A percentile compares a stretch with the other conserved stretches of the same genome.
Conservation (phyloP, 164 flowering plant genomes). For the Liquidambar formosana region DNA sequence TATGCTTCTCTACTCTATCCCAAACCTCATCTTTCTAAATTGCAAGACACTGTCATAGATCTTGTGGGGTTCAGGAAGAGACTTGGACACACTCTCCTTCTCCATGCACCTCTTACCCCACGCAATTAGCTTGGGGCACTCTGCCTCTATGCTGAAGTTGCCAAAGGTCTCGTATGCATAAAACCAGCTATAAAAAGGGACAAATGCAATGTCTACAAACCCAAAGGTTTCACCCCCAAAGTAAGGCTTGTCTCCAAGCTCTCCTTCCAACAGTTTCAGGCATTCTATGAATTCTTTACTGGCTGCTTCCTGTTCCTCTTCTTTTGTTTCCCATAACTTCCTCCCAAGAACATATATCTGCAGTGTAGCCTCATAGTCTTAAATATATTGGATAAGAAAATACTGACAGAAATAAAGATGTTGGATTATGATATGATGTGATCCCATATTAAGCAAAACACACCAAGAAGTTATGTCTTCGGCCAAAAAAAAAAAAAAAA, state of each 20-base stretch:
- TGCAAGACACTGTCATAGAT: neutral
- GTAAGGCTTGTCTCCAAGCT: too few relatives aligned
- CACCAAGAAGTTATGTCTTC: too few relatives aligned
- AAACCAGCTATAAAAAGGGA: conserved; percentile 17
- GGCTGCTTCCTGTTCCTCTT: conserved; percentile 22
- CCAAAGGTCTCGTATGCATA: conserved; percentile 10
- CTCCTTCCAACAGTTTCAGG: too few relatives aligned
- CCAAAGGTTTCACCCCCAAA: too few relatives aligned
- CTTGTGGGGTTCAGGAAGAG: too few relatives aligned
- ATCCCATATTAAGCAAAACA: too few relatives aligned
- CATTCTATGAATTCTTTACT: too few relatives aligned
- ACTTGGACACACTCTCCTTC: conserved; percentile 12
- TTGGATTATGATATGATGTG: too few relatives aligned
- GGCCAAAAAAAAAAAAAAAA: too few relatives aligned
- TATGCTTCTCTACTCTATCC: neutral
- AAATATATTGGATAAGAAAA: too few relatives aligned
- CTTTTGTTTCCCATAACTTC: conserved; percentile 16
- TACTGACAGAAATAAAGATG: too few relatives aligned
- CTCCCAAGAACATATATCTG: conserved; percentile 12
- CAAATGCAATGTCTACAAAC: conserved; percentile 10
- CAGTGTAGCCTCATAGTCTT: too few relatives aligned
- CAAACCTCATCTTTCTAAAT: neutral
- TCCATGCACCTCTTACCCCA: conserved; percentile 22
- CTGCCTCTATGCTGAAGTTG: conserved; percentile 18
- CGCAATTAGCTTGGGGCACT: conserved; percentile 19